Evolutionary conservation across 1,284 basidiomycete species (phyloP).

Genomic region (Fomitopsis schrenkii): DNA sequence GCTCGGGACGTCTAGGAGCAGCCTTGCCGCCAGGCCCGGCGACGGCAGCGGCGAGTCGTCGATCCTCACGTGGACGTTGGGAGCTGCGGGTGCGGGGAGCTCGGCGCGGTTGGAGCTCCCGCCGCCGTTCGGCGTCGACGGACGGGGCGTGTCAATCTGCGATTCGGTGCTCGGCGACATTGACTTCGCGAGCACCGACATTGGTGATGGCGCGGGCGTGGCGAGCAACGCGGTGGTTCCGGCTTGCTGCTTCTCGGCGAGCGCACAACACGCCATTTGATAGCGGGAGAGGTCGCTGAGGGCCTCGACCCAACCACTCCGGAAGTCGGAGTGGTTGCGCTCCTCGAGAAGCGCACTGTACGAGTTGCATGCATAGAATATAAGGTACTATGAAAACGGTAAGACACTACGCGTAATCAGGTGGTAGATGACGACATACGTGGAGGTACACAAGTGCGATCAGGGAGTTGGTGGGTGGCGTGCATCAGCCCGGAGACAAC

Average conservation of each 20-base stretch:
- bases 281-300: slow-evolving; percentile 95
- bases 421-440: slow-evolving; percentile 12
- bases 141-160: slow-evolving; percentile 20
- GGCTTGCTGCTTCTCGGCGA: slow-evolving; percentile 45
- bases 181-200: slow-evolving; percentile 6
- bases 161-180: slow-evolving; percentile 8
- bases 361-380: slow-evolving; percentile 93
- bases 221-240: slow-evolving; percentile 37
- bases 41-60: slow-evolving; percentile 51
- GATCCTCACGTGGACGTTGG: slow-evolving; percentile 43
- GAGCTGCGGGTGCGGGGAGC: slow-evolving; percentile 14
- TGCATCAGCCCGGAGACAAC: slow-evolving; percentile 56
- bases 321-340: slow-evolving; percentile 66
- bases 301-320: slow-evolving; percentile 90
- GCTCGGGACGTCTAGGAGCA: slow-evolving; percentile 44
- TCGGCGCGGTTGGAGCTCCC: slow-evolving; percentile 39
- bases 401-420: neutral
- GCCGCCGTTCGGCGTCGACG: slow-evolving; percentile 21
- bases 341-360: slow-evolving; percentile 91
- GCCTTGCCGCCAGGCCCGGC: slow-evolving; percentile 10
- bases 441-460: slow-evolving; percentile 33
- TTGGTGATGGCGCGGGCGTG: slow-evolving; percentile 20
- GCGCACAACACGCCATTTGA: slow-evolving; percentile 86
- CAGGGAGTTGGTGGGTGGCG: slow-evolving; percentile 75
- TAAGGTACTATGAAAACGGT: slow-evolving; percentile 58